Evolutionary conservation across 169 alveolate genomes (phyloP).

Genomic region (Prorocentrum cordatum): DNA sequence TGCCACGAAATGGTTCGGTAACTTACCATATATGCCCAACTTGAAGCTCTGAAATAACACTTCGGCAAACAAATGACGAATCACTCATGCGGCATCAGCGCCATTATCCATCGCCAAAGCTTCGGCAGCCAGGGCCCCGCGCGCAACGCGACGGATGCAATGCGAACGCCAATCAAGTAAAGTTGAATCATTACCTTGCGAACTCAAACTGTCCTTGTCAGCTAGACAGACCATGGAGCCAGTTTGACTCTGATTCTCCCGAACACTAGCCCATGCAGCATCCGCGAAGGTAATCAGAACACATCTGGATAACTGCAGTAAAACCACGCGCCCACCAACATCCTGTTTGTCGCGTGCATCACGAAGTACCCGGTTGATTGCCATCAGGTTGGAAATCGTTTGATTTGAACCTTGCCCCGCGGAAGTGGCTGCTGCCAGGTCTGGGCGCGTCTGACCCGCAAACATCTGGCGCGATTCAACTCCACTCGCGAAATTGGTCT

Average conservation of each 20-base stretch:
- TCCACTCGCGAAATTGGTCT: not conserved
- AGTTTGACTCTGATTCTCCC: not conserved
- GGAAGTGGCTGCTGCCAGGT: constrained; percentile 1
- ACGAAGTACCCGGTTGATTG: not conserved
- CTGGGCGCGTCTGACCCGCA: not conserved
- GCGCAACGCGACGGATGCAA: not conserved
- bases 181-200: not conserved
- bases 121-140: constrained; percentile 15
- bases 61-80: not conserved
- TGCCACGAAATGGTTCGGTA: not conserved
- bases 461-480: not conserved
- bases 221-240: not conserved
- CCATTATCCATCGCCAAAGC: not conserved
- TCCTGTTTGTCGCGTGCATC: not conserved
- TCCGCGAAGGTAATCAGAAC: not conserved
- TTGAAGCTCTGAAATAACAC: not conserved
- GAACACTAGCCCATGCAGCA: not conserved
- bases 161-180: not conserved
- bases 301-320: not conserved
- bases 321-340: not conserved
- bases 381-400: not conserved
- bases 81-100: not conserved
- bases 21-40: not conserved
- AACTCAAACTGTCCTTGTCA: not conserved
- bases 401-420: not conserved